These are phyloP conservation scores for Prosopis cineraria DNA, from an alignment of 306 rosid species.

Conservation along the genomic window DNA sequence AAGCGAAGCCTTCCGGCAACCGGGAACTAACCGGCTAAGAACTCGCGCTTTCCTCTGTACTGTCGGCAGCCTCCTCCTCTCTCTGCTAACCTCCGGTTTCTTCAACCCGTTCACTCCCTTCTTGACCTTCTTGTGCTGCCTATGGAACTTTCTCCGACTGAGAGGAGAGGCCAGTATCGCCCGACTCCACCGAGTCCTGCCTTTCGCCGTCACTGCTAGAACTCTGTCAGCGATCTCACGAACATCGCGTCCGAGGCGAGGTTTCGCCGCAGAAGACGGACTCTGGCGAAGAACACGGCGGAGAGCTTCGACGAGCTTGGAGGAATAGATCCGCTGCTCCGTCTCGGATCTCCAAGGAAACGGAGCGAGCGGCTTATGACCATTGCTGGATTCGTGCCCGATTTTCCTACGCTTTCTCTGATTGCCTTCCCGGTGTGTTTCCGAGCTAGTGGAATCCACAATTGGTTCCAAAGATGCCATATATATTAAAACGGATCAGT, in stretches of 20 bases:
- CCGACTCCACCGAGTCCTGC: constrained; percentile 78
- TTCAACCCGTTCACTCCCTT: constrained; percentile 28
- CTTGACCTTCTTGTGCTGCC: constrained; percentile 45
- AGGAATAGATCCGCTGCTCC: constrained; percentile 61
- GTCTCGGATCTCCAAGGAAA: constrained; percentile 64
- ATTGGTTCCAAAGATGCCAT: constrained; percentile 11
- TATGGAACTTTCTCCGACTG: constrained; percentile 31
- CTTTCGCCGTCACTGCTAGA: constrained; percentile 66
- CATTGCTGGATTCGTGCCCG: neutral
- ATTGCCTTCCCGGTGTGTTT: neutral
- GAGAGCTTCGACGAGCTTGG: constrained; percentile 60
- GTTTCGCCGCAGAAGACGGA: constrained; percentile 18
- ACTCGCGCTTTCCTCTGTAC: constrained; percentile 54
- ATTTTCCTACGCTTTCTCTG: constrained; percentile 18
- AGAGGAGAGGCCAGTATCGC: constrained; percentile 66
- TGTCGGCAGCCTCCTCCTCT: constrained; percentile 34
- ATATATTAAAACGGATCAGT: neutral
- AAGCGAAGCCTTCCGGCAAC: constrained; percentile 66
- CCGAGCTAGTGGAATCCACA: neutral
- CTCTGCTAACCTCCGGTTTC: constrained; percentile 39
- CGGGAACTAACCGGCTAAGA: constrained; percentile 74
- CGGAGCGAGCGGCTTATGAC: neutral
- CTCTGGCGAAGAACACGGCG: constrained; percentile 40
- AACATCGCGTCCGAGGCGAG: constrained; percentile 16
- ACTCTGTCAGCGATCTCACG: constrained; percentile 64